Evolutionary conservation across 257 asterid species (phyloP).

Genomic region (Solanum gracilifrons): DNA sequence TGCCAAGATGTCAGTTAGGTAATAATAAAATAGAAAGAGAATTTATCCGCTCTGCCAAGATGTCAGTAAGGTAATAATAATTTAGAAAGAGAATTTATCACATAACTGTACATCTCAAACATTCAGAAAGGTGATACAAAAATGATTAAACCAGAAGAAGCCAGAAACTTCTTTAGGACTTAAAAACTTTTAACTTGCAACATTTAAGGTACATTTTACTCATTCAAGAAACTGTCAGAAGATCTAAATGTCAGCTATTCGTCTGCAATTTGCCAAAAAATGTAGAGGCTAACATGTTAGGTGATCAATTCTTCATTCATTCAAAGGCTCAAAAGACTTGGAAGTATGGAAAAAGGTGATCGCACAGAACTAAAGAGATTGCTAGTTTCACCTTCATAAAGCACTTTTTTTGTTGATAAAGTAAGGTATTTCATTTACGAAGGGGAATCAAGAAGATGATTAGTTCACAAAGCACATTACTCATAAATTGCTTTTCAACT

Average conservation of each 20-base stretch:
- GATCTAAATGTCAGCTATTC: neutral
- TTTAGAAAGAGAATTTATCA: neutral
- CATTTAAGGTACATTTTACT: neutral
- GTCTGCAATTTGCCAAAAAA: neutral
- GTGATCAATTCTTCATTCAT: neutral
- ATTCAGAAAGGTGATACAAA: neutral
- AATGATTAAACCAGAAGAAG: neutral
- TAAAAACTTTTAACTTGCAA: neutral
- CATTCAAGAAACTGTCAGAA: neutral
- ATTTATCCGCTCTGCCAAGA: neutral
- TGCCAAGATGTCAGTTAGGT: neutral
- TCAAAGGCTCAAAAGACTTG: neutral
- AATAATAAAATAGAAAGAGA: neutral
- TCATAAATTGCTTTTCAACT: neutral
- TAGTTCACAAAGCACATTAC: neutral
- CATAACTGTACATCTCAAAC: neutral
- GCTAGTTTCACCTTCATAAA: neutral
- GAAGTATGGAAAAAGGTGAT: neutral
- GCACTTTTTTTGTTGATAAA: neutral
- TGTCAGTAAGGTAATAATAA: neutral
- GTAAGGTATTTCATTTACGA: neutral
- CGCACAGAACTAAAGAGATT: neutral
- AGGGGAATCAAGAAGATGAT: neutral
- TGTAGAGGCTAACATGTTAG: neutral
- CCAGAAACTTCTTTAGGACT: neutral